Evolutionary conservation across 306 rosid species (phyloP).

Genomic region (Lathyrus sativus): DNA sequence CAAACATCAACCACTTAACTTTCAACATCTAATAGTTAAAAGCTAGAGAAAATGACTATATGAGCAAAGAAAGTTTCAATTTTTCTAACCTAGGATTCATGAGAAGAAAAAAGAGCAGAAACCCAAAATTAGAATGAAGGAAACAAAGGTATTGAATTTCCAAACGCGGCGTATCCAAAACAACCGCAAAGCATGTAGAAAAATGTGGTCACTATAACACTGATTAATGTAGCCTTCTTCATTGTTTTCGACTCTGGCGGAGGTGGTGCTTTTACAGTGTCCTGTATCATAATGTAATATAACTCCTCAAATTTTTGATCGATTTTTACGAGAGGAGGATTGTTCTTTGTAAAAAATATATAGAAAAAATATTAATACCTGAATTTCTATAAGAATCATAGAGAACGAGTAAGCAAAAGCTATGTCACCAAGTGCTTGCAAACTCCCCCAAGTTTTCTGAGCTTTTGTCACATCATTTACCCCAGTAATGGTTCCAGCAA

Average conservation of each 20-base stretch:
- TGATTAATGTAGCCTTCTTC: slow-evolving; percentile 59
- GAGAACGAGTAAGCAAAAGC: slow-evolving; percentile 94
- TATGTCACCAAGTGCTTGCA: slow-evolving; percentile 82
- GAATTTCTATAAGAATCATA: slow-evolving; percentile 80
- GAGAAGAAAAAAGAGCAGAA: too few species aligned
- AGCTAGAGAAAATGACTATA: slow-evolving; percentile 1
- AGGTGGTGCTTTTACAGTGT: slow-evolving; percentile 72
- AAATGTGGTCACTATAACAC: slow-evolving; percentile 59
- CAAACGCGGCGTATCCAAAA: slow-evolving; percentile 77
- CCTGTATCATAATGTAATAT: slow-evolving; percentile 44
- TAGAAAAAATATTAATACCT: slow-evolving; percentile 49
- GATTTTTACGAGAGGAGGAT: not conserved
- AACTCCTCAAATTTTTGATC: not conserved
- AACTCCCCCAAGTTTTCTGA: slow-evolving; percentile 72
- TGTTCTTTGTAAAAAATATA: not conserved
- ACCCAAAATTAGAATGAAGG: too few species aligned
- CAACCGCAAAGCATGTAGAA: slow-evolving; percentile 90
- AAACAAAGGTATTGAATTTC: slow-evolving; percentile 39
- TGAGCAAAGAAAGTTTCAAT: too few species aligned
- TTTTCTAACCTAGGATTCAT: too few species aligned
- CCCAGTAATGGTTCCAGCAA: slow-evolving; percentile 67
- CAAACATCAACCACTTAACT: too few species aligned
- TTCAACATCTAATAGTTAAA: not conserved
- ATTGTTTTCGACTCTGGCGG: slow-evolving; percentile 76
- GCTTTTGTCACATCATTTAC: slow-evolving; percentile 57